Evolutionary conservation across 768 basidiomycete genomes (phyloP).

Genomic region (Amanita subjunquillea): DNA sequence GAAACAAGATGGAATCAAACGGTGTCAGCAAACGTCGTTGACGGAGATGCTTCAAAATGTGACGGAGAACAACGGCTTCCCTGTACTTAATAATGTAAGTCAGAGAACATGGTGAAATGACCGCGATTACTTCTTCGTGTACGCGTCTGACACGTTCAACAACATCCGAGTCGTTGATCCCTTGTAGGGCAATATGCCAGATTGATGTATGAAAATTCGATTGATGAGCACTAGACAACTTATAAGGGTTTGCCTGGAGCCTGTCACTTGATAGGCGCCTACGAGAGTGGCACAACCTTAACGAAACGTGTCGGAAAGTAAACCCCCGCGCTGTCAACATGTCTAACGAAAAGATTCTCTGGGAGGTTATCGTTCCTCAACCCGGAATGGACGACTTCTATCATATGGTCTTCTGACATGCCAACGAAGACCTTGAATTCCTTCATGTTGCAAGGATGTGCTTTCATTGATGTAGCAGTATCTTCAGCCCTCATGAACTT

Average conservation of each 20-base stretch:
- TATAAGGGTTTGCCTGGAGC: not conserved
- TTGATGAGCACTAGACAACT: constrained; percentile 45
- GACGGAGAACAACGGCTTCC: constrained; percentile 54
- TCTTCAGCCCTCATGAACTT: constrained; percentile 3
- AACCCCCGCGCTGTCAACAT: constrained; percentile 46
- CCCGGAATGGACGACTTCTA: constrained; percentile 49
- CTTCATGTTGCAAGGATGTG: constrained; percentile 80
- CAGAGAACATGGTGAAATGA: constrained; percentile 1
- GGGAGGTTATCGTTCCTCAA: constrained; percentile 56
- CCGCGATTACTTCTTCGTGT: constrained; percentile 54
- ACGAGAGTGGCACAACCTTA: constrained; percentile 72
- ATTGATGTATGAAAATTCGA: constrained; percentile 72
- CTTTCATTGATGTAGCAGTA: constrained; percentile 26
- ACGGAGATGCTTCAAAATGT: constrained; percentile 68
- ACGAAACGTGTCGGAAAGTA: constrained; percentile 57
- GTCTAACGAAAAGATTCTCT: constrained; percentile 54
- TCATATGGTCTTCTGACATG: constrained; percentile 52
- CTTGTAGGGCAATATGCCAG: constrained; percentile 60
- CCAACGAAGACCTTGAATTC: constrained; percentile 71
- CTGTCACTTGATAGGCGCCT: constrained; percentile 15
- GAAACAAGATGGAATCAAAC: constrained; percentile 45
- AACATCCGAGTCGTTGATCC: constrained; percentile 42
- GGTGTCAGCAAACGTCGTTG: constrained; percentile 64
- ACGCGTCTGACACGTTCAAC: constrained; percentile 42
- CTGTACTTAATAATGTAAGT: constrained; percentile 35